A percentile compares a stretch with the other conserved stretches of the same genome.
Conservation (phyloP, 1,284 basidiomycete species). For the Malassezia slooffiae region DNA sequence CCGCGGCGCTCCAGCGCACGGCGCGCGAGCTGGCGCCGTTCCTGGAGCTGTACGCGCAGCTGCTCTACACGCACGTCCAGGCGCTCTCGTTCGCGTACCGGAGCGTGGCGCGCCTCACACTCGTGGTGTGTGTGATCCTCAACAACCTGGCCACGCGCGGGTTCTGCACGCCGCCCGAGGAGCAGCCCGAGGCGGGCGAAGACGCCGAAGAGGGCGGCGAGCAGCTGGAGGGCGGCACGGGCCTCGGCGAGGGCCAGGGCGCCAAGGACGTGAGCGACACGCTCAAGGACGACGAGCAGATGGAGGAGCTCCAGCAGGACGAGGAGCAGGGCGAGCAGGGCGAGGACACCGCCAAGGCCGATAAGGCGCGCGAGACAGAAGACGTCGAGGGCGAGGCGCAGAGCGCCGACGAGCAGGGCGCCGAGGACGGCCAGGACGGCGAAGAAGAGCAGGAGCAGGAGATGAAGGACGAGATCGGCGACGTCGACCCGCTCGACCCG, state of each 20-base stretch:
- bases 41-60: conserved; percentile 23
- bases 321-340: conserved; percentile 55
- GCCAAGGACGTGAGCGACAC: conserved; percentile 51
- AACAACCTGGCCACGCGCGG: conserved; percentile 69
- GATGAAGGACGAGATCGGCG: conserved; percentile 70
- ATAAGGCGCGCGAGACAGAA: conserved; percentile 54
- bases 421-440: conserved; percentile 52
- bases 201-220: conserved; percentile 29
- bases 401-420: conserved; percentile 48
- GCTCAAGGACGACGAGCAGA: conserved; percentile 66
- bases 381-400: conserved; percentile 69
- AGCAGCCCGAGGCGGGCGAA: conserved; percentile 21
- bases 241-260: conserved; percentile 41
- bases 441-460: conserved; percentile 52
- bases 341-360: conserved; percentile 49
- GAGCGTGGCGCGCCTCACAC: conserved; percentile 71
- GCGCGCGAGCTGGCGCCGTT: conserved; percentile 24
- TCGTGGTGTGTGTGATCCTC: conserved; percentile 64
- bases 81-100: conserved; percentile 57
- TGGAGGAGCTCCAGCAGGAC: conserved; percentile 68
- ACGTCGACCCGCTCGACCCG: conserved; percentile 77
- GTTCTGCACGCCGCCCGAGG: conserved; percentile 55
- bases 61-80: conserved; percentile 49
- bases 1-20: not conserved
- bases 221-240: conserved; percentile 40